A percentile compares a stretch with the other conserved stretches of the same genome.
phyloP scores from a whole-genome alignment of 1,284 basidiomycete species.

The Pseudozyma sp. region DNA sequence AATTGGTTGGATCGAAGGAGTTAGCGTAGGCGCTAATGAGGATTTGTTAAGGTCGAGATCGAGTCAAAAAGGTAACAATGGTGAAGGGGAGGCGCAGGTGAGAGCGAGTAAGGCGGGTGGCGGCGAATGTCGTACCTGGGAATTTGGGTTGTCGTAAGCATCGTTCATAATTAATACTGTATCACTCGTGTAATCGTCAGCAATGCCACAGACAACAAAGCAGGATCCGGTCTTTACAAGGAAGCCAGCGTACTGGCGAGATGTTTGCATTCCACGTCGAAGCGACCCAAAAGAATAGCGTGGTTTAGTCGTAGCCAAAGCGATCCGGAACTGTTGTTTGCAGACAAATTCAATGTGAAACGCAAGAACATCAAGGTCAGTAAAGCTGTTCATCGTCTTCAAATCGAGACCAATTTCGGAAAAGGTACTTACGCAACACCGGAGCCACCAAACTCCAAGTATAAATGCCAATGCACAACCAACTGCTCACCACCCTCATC shows the following conservation, averaged over 20 bases:
- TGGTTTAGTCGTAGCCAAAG: slow-evolving; percentile 50
- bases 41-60: slow-evolving; percentile 48
- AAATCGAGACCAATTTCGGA: not conserved
- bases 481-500: slow-evolving; percentile 96
- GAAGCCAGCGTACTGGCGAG: not conserved
- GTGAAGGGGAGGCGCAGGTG: slow-evolving; percentile 2
- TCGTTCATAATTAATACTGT: not conserved
- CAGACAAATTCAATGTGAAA: not conserved
- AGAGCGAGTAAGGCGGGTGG: slow-evolving; percentile 51
- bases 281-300: not conserved
- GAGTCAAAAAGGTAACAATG: not conserved
- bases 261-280: not conserved
- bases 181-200: not conserved
- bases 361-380: slow-evolving; percentile 16
- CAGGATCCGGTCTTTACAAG: not conserved
- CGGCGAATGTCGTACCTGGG: slow-evolving; percentile 64
- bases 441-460: slow-evolving; percentile 76
- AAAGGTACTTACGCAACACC: slow-evolving; percentile 80
- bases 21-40: slow-evolving; percentile 53
- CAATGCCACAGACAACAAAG: not conserved
- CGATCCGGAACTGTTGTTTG: slow-evolving; percentile 54
- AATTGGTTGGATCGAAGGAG: slow-evolving; percentile 75
- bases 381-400: not conserved
- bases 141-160: slow-evolving; percentile 50
- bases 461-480: slow-evolving; percentile 64